phyloP scores from a whole-genome alignment of 352 stramenopile genomes.

The Elongisporangium prolatum region DNA sequence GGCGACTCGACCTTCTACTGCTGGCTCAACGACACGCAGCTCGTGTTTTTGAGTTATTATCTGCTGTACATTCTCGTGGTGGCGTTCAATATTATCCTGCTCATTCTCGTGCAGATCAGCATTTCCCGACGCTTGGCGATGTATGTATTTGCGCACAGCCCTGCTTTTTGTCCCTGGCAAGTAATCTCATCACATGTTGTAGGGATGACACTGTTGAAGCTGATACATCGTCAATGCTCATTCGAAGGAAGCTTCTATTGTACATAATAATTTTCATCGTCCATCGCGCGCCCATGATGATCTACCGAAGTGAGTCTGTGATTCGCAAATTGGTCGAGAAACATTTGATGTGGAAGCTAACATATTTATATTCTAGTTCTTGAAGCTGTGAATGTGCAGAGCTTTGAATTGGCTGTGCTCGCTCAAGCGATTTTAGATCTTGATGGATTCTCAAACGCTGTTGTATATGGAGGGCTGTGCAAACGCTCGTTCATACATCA shows the following conservation, averaged over 20 bases:
- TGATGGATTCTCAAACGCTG: conserved; percentile 66
- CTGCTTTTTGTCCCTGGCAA: no score
- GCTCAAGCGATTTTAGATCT: conserved; percentile 64
- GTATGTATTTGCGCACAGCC: conserved; percentile 10
- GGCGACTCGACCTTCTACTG: conserved; percentile 82
- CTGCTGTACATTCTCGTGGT: conserved; percentile 63
- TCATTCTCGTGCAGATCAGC: conserved; percentile 57
- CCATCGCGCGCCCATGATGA: conserved; percentile 65
- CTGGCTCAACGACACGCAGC: conserved; percentile 60
- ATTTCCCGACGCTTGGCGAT: conserved; percentile 58
- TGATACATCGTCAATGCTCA: conserved; percentile 63
- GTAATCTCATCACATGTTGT: not conserved
- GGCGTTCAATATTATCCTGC: conserved; percentile 65
- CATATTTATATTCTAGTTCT: conserved; percentile 22
- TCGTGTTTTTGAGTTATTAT: conserved; percentile 80
- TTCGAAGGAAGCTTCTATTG: conserved; percentile 60
- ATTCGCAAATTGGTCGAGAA: no score
- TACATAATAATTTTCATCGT: conserved; percentile 71
- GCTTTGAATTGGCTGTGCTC: conserved; percentile 31
- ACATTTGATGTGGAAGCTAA: not conserved
- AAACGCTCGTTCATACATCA: conserved; percentile 9
- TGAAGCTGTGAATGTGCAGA: conserved; percentile 27
- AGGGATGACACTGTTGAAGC: conserved; percentile 62
- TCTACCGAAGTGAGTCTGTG: conserved; percentile 52
- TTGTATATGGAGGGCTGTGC: conserved; percentile 70